phyloP scores from a whole-genome alignment of 331 rosid genomes.

The Telfairia occidentalis region DNA sequence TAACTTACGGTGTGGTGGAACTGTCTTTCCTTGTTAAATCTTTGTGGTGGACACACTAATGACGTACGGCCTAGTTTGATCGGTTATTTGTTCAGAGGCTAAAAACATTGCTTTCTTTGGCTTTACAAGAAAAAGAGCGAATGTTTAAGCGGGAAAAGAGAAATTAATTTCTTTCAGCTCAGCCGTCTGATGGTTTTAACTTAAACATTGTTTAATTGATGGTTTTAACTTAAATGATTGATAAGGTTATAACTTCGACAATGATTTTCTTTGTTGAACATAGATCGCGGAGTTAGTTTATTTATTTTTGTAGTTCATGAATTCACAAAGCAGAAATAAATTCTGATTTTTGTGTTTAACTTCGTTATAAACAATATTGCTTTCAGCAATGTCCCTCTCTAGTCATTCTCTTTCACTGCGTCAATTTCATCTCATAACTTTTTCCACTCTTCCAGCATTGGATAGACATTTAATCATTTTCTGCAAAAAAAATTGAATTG shows the following conservation, averaged over 20 bases:
- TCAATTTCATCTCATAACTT: not conserved
- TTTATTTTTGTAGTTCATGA: not conserved
- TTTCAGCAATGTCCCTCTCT: not conserved
- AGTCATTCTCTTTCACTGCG: not conserved
- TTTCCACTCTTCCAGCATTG: not conserved
- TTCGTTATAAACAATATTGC: not conserved
- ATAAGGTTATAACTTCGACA: not conserved
- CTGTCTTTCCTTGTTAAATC: not conserved
- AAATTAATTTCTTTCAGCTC: not conserved
- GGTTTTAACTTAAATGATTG: not conserved
- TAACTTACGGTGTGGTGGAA: not conserved
- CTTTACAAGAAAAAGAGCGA: not conserved
- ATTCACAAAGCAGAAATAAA: not conserved
- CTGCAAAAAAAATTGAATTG: not conserved
- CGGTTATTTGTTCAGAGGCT: not conserved
- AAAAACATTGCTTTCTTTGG: not conserved
- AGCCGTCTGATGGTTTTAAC: not conserved
- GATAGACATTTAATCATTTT: not conserved
- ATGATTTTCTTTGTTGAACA: not conserved
- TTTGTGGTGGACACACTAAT: not conserved
- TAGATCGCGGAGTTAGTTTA: not conserved
- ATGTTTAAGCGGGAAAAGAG: not conserved
- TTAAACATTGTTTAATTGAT: too few species aligned
- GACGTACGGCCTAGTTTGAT: not conserved
- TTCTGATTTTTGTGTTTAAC: not conserved